Base-by-base conservation (phyloP, 2,329 filamentous ascomycete species). In the Fusarium globosum region DNA sequence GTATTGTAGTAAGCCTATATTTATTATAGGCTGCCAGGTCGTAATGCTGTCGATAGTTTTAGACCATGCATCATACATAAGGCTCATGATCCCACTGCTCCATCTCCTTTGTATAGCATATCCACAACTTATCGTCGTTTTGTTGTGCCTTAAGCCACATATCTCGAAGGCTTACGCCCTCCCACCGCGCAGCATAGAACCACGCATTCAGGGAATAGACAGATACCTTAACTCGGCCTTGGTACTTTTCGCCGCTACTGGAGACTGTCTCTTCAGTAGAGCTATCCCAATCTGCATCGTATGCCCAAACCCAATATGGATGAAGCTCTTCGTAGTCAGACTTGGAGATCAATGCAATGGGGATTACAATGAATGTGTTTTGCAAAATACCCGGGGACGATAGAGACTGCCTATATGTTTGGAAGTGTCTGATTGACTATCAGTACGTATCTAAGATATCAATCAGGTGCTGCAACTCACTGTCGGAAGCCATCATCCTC, bases 41-140 rank as follows among this genome's bases (percentile, higher is more conserved):
- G 12, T 18, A 7, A 16, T 45, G 0, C 6, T 6, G 5, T 9
- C 23, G 1, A 20, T 1, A 21, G 12, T 4, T 11, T 23, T 2
- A 48, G 26, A 49, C 21, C 3, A 9, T 33, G 3, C 26, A 26
- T 26, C 15, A 49, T n/a, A 49, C 4, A 49, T 30, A 49, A 0
- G 46, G 14, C 15, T 49, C 21, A 6, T 49, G 28, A 18, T 30
- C 14, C 14, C 46, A 49, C 7, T 13, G 0, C 20, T 49, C 20
- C 28, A 49, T 49, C 28, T n/a, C 20, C 26, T 13, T 30, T 16
- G 28, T 13, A 30, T 30, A 30, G 28, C 28, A 49, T 4, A 49
- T 49, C 46, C 21, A 49, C 18, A 30, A n/a, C n/a, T n/a, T 2
- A 2, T 18, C 13, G 7, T 49, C 20, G 6, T 18, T 30, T 49